These are phyloP conservation scores for Brachypodium distachyon DNA, from an alignment of 202 grass and related monocot species.

Conservation along the genomic window DNA sequence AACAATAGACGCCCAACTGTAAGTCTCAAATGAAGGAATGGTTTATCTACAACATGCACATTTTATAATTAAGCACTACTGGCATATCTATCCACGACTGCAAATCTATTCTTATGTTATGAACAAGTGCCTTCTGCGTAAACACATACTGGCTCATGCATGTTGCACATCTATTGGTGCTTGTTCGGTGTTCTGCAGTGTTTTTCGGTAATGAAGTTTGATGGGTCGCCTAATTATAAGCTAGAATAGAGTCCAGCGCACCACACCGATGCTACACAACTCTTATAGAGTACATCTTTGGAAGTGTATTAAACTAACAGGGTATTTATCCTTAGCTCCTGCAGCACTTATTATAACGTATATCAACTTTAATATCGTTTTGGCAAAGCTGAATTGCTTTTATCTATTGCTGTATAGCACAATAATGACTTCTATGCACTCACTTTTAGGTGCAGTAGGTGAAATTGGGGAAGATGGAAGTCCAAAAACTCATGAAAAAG, in stretches of 20 bases:
- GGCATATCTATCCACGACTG: neutral
- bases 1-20: conserved; percentile 73
- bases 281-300: too few relatives aligned
- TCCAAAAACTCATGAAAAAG: too few relatives aligned
- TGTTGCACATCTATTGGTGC: neutral
- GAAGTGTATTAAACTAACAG: neutral
- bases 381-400: neutral
- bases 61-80: neutral
- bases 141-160: neutral
- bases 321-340: neutral
- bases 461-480: too few relatives aligned
- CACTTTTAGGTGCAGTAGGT: too few relatives aligned
- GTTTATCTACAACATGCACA: neutral
- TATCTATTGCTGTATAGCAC: neutral
- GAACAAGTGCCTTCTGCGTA: neutral
- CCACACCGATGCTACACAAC: neutral
- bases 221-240: neutral
- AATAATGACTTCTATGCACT: too few relatives aligned
- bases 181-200: neutral
- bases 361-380: neutral
- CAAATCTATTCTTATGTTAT: neutral
- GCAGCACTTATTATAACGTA: neutral
- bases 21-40: conserved; percentile 29
- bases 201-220: neutral
- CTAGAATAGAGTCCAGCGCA: neutral